phyloP scores from a whole-genome alignment of 2,329 filamentous ascomycete genomes.

The Leptographium flavum region DNA sequence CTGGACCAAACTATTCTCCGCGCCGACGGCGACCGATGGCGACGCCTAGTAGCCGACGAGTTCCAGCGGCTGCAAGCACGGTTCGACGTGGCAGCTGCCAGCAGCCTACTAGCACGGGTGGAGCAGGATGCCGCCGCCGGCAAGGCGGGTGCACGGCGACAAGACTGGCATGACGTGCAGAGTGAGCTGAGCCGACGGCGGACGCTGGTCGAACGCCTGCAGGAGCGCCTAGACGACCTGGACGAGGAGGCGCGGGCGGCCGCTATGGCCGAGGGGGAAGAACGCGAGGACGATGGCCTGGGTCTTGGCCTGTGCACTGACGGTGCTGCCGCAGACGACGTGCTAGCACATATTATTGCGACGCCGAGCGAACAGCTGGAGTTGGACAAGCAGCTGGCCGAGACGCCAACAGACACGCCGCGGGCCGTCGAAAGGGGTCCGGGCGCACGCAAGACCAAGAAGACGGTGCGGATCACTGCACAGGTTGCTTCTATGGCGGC shows the following conservation, averaged over 20 bases:
- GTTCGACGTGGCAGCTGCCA: slow-evolving; percentile 60
- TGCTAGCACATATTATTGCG: slow-evolving; percentile 34
- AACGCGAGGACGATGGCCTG: slow-evolving; percentile 20
- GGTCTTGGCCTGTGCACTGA: slow-evolving; percentile 27
- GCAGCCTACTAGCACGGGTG: slow-evolving; percentile 51
- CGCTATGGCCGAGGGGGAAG: slow-evolving; percentile 18
- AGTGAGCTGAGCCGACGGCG: slow-evolving; percentile 49
- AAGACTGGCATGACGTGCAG: slow-evolving; percentile 48
- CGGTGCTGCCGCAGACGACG: slow-evolving; percentile 37
- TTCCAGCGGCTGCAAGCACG: slow-evolving; percentile 48
- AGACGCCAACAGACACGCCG: slow-evolving; percentile 13
- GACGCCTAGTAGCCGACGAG: slow-evolving; percentile 42
- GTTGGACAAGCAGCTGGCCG: neutral
- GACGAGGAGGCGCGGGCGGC: slow-evolving; percentile 37
- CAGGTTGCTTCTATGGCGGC: neutral
- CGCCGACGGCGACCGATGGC: slow-evolving; percentile 43
- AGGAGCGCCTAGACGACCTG: slow-evolving; percentile 53
- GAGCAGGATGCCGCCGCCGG: slow-evolving; percentile 52
- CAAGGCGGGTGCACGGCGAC: slow-evolving; percentile 35
- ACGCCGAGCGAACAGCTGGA: slow-evolving; percentile 30
- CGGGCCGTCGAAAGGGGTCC: too few relatives aligned
- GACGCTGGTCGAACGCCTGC: slow-evolving; percentile 49
- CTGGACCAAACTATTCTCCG: slow-evolving; percentile 52
- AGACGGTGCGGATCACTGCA: neutral
- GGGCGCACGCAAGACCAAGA: slow-evolving; percentile 7